These are phyloP conservation scores for Viola odorata DNA, from an alignment of 345 rosid genomes.

Conservation along the genomic window DNA sequence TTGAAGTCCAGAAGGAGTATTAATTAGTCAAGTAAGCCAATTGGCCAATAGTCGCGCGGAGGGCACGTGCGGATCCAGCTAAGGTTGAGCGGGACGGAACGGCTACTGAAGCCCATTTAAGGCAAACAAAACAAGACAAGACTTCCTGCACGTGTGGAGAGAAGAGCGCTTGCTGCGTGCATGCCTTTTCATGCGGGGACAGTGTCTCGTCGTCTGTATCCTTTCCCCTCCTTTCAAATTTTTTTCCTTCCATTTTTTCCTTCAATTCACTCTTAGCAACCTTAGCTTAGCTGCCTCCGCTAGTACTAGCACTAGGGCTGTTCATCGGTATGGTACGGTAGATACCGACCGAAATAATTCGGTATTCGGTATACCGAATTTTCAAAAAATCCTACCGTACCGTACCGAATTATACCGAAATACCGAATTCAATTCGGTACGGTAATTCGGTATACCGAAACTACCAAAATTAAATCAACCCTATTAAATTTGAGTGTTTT, in stretches of 20 bases:
- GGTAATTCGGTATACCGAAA: no score
- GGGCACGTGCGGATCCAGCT: constrained; percentile 47
- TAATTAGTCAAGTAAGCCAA: neutral
- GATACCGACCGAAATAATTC: no score
- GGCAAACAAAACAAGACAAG: constrained; percentile 5
- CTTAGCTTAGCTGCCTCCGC: no score
- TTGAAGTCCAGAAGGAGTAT: neutral
- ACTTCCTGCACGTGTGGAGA: constrained; percentile 17
- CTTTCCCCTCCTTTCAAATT: neutral
- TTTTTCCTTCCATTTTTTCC: neutral
- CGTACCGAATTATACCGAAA: no score
- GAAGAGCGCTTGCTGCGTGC: neutral
- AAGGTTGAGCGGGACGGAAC: constrained; percentile 31
- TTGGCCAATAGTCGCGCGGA: constrained; percentile 3
- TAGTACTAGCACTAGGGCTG: no score
- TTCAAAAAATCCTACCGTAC: no score
- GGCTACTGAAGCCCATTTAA: neutral
- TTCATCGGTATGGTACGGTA: no score
- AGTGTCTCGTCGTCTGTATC: neutral
- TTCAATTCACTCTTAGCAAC: no score
- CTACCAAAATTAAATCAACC: no score
- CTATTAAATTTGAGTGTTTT: no score
- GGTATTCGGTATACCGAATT: no score
- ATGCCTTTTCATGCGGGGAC: neutral
- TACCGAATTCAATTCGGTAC: no score